Evolutionary conservation across 768 basidiomycete species (phyloP).

Genomic region (Gymnopilus dilepis): DNA sequence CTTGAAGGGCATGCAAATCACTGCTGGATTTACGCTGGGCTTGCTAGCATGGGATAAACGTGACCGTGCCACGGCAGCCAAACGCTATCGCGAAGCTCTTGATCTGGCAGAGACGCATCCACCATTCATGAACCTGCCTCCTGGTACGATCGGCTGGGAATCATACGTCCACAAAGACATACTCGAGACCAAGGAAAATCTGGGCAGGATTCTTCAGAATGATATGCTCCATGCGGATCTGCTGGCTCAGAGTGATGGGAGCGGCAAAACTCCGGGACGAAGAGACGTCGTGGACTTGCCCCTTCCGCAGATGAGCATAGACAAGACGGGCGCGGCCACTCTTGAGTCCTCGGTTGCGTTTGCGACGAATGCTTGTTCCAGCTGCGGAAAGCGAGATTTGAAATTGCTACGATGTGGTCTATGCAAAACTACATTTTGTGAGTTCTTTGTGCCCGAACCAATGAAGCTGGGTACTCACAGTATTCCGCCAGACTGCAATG

Average conservation of each 20-base stretch:
- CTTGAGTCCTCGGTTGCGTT: neutral
- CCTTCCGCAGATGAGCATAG: conserved; percentile 8
- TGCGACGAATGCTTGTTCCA: conserved; percentile 7
- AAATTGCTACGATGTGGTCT: conserved; percentile 6
- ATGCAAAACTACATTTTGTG: conserved; percentile 10
- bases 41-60: conserved; percentile 9
- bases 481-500: conserved; percentile 4
- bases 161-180: conserved; percentile 3
- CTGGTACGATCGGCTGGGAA: conserved; percentile 3
- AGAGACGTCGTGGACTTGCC: conserved; percentile 6
- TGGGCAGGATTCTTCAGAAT: conserved; percentile 4
- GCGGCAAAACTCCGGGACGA: neutral
- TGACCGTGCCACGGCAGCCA: conserved; percentile 11
- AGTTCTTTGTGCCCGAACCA: neutral
- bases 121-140: neutral
- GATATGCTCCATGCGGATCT: neutral
- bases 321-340: conserved; percentile 3
- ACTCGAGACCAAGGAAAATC: neutral
- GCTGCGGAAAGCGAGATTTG: conserved; percentile 7
- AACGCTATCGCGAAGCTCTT: conserved; percentile 11
- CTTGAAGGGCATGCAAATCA: conserved; percentile 10
- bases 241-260: neutral
- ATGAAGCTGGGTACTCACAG: neutral
- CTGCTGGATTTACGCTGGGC: conserved; percentile 5
- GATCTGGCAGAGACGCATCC: neutral